These are phyloP conservation scores for Cylindrotheca fusiformis DNA, from an alignment of 108 stramenopile species.

Conservation along the genomic window DNA sequence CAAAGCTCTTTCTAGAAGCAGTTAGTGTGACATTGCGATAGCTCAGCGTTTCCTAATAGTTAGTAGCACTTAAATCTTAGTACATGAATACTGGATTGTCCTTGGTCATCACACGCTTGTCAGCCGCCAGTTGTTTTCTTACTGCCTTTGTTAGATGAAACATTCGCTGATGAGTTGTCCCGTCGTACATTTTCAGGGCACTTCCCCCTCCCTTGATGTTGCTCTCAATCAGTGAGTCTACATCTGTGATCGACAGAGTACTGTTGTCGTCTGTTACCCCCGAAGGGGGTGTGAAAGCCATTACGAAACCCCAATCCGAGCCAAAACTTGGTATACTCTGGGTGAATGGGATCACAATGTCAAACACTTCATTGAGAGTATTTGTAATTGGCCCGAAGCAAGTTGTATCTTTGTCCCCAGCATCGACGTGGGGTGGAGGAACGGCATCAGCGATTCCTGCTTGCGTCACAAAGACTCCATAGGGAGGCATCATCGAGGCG, in stretches of 20 bases:
- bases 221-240: slow-evolving; percentile 49
- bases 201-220: slow-evolving; percentile 40
- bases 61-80: neutral
- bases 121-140: slow-evolving; percentile 60
- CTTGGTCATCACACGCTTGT: slow-evolving; percentile 84
- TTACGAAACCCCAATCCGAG: slow-evolving; percentile 87
- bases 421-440: slow-evolving; percentile 36
- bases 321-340: slow-evolving; percentile 84
- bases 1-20: too few species aligned
- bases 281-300: slow-evolving; percentile 52
- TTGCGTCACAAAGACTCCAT: slow-evolving; percentile 88
- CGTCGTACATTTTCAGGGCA: slow-evolving; percentile 80
- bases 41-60: too few species aligned
- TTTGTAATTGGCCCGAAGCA: slow-evolving; percentile 83
- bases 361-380: slow-evolving; percentile 74
- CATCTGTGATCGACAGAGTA: slow-evolving; percentile 6
- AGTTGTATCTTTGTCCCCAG: slow-evolving; percentile 37
- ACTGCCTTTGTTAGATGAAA: slow-evolving; percentile 82
- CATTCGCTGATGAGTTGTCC: slow-evolving; percentile 64
- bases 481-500: slow-evolving; percentile 31
- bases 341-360: slow-evolving; percentile 75
- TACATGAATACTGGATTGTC: neutral
- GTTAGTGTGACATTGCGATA: too few species aligned
- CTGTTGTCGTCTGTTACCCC: slow-evolving; percentile 11
- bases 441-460: slow-evolving; percentile 59